phyloP scores from a whole-genome alignment of 148 eudicot species.

The Talinum fruticosum region DNA sequence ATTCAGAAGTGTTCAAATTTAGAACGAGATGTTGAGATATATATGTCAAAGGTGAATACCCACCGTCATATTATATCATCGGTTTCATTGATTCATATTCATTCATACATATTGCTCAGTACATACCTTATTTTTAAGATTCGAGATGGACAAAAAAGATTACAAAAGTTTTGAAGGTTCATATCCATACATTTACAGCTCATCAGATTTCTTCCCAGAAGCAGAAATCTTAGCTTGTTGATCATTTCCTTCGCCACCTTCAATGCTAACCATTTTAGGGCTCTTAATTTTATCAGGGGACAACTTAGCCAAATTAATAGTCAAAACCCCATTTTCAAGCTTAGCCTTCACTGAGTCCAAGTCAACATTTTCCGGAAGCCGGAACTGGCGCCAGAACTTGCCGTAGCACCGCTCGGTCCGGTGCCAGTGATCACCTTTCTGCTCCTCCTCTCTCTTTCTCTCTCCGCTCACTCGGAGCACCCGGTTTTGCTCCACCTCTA shows the following conservation, averaged over 20 bases:
- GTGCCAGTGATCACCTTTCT: slow-evolving; percentile 39
- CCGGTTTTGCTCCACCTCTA: slow-evolving; percentile 40
- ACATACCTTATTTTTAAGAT: background rate
- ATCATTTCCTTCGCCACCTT: slow-evolving; percentile 7
- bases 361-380: slow-evolving; percentile 38
- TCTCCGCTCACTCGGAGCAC: slow-evolving; percentile 42
- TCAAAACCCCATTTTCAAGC: slow-evolving; percentile 38
- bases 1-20: too few relatives aligned
- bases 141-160: too few relatives aligned
- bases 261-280: slow-evolving; percentile 29
- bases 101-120: too few relatives aligned
- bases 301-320: slow-evolving; percentile 23
- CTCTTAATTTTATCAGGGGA: slow-evolving; percentile 28
- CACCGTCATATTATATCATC: too few relatives aligned
- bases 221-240: background rate
- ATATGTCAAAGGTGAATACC: too few relatives aligned
- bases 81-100: too few relatives aligned
- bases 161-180: background rate
- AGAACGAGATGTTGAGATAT: too few relatives aligned
- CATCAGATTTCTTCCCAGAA: slow-evolving; percentile 15
- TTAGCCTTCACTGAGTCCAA: slow-evolving; percentile 30
- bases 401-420: slow-evolving; percentile 32
- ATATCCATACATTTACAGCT: slow-evolving; percentile 2
- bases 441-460: slow-evolving; percentile 37
- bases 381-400: slow-evolving; percentile 34